phyloP scores from a whole-genome alignment of 768 basidiomycete genomes.

The Lactarius hengduanensis region DNA sequence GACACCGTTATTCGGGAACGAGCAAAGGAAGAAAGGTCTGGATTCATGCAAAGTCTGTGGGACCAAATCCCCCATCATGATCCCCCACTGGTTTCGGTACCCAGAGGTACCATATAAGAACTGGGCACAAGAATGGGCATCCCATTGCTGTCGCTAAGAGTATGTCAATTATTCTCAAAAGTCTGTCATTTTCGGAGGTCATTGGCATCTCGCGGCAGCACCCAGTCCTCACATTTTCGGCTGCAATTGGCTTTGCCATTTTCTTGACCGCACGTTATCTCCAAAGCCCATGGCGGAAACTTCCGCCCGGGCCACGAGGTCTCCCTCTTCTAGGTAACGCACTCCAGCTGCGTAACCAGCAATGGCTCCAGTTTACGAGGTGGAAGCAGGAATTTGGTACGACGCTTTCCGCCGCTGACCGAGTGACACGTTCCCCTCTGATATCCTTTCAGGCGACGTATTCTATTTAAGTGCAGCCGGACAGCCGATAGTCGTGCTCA shows the following conservation, averaged over 20 bases:
- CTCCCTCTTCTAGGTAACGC: conserved; percentile 23
- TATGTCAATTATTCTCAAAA: conserved; percentile 1
- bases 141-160: neutral
- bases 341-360: conserved; percentile 19
- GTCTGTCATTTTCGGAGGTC: conserved; percentile 1
- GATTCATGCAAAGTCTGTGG: too few relatives aligned
- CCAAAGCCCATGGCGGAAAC: conserved; percentile 27
- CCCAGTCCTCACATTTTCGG: neutral
- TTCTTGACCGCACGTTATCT: conserved; percentile 16
- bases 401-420: neutral
- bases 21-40: too few relatives aligned
- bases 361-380: conserved; percentile 23
- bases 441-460: conserved; percentile 21
- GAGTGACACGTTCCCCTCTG: neutral
- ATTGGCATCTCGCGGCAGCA: conserved; percentile 1
- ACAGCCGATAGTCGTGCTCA: conserved; percentile 31
- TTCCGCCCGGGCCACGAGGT: conserved; percentile 25
- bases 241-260: neutral
- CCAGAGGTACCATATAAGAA: neutral
- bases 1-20: too few relatives aligned
- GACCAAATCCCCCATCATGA: too few relatives aligned
- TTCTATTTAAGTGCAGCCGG: conserved; percentile 27
- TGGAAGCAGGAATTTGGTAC: conserved; percentile 22
- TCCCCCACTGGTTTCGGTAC: too few relatives aligned
- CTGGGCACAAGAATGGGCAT: neutral